Conservation (phyloP, 1,139 yeast genomes). For the Suhomyces bribrorum region DNA sequence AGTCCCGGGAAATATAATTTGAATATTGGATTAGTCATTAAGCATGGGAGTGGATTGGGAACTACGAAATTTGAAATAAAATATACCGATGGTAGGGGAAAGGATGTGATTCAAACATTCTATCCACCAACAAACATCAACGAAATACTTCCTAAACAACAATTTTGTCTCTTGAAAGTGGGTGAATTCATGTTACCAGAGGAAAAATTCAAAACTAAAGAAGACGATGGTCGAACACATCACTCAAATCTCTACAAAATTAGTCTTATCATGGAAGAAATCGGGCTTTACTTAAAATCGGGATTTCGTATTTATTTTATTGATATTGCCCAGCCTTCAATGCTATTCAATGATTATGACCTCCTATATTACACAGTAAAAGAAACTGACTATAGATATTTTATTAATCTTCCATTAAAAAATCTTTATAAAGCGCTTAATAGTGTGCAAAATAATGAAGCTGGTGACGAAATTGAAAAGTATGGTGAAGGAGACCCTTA, state of each 20-base stretch:
- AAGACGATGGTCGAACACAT: not conserved
- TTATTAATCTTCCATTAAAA: slow-evolving; percentile 46
- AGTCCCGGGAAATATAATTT: slow-evolving; percentile 55
- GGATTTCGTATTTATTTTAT: slow-evolving; percentile 60
- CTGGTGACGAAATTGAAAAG: slow-evolving; percentile 8
- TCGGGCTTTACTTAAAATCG: slow-evolving; percentile 55
- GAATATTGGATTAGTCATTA: slow-evolving; percentile 54
- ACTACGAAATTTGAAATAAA: slow-evolving; percentile 56
- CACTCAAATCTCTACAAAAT: slow-evolving; percentile 37
- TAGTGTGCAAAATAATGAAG: slow-evolving; percentile 32
- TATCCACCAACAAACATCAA: slow-evolving; percentile 60
- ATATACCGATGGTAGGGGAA: slow-evolving; percentile 25
- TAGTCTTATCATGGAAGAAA: slow-evolving; percentile 57
- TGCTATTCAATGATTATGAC: slow-evolving; percentile 46
- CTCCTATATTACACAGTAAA: slow-evolving; percentile 43
- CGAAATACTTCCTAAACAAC: slow-evolving; percentile 56
- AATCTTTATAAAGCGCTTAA: slow-evolving; percentile 45
- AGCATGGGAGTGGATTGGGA: slow-evolving; percentile 57
- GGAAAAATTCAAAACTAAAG: not conserved
- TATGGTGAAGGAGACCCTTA: slow-evolving; percentile 40
- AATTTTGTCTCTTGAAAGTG: slow-evolving; percentile 52
- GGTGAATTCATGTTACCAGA: slow-evolving; percentile 47
- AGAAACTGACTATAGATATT: slow-evolving; percentile 44
- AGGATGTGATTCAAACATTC: slow-evolving; percentile 35
- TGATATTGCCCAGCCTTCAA: slow-evolving; percentile 51